Conservation (phyloP, 371 early-diverging fungal genomes). For the Apophysomyces trapeziformis region DNA sequence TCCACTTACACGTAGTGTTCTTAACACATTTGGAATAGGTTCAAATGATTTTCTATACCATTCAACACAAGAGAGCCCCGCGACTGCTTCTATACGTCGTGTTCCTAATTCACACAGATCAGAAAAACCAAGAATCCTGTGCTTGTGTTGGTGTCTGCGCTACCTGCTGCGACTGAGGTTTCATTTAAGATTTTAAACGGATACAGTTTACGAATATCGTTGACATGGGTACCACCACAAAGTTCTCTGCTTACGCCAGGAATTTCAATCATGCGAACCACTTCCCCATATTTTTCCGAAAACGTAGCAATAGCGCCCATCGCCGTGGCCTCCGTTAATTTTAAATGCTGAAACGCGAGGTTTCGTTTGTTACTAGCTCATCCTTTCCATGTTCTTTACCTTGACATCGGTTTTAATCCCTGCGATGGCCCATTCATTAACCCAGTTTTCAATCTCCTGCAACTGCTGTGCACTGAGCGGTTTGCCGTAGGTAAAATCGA, state of each 20-base stretch:
- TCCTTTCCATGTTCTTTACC: conserved; percentile 14
- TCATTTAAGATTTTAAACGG: conserved; percentile 76
- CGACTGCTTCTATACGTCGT: conserved; percentile 80
- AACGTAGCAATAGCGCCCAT: conserved; percentile 71
- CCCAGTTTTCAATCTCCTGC: conserved; percentile 59
- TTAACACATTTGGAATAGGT: conserved; percentile 49
- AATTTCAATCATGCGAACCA: conserved; percentile 67
- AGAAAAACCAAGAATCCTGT: background rate
- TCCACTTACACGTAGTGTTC: conserved; percentile 40
- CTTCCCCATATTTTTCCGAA: conserved; percentile 70
- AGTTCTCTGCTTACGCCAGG: conserved; percentile 70
- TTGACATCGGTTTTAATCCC: conserved; percentile 50
- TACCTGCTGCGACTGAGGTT: conserved; percentile 74
- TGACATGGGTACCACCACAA: conserved; percentile 82
- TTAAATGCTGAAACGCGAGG: conserved; percentile 42
- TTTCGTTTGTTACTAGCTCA: background rate
- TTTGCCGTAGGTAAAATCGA: conserved; percentile 75
- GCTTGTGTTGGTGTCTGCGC: background rate
- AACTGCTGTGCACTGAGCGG: conserved; percentile 60
- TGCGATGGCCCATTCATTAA: conserved; percentile 58
- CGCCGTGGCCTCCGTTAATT: conserved; percentile 63
- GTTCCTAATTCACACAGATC: conserved; percentile 48
- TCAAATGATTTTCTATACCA: conserved; percentile 56
- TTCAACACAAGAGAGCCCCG: conserved; percentile 60
- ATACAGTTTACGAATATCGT: conserved; percentile 58